These are phyloP conservation scores for Calonectria multiphialidica DNA, from an alignment of 2,329 filamentous ascomycete genomes.

Conservation along the genomic window DNA sequence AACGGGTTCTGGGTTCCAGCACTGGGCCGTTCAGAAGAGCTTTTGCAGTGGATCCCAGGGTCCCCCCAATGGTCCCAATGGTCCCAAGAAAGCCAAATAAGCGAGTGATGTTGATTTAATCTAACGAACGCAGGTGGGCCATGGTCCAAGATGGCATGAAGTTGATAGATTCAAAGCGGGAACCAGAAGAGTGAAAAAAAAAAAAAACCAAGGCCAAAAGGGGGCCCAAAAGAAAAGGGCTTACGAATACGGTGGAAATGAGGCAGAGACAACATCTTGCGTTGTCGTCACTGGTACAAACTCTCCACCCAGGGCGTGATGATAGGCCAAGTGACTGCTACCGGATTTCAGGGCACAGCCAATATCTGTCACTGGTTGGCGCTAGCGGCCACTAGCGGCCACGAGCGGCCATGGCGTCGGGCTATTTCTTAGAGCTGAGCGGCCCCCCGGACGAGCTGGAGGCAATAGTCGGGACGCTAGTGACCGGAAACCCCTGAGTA, in stretches of 20 bases:
- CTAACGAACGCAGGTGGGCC: too few species aligned
- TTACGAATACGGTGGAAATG: conserved; percentile 1
- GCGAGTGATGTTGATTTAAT: too few species aligned
- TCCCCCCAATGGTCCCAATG: too few species aligned
- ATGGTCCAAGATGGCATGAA: too few species aligned
- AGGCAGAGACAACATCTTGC: background rate
- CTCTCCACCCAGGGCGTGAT: background rate
- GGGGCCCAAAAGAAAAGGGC: background rate
- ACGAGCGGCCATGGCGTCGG: background rate
- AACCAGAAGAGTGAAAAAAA: background rate
- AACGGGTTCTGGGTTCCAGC: too few species aligned
- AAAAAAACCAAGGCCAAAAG: background rate
- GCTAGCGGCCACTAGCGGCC: background rate
- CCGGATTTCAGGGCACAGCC: background rate
- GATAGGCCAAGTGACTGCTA: background rate
- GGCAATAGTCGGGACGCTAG: conserved; percentile 2
- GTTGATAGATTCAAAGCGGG: too few species aligned
- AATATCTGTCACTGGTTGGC: background rate
- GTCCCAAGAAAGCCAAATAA: too few species aligned
- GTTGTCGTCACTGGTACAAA: background rate
- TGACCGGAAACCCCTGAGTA: background rate
- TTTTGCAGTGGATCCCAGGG: too few species aligned
- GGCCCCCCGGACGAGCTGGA: background rate
- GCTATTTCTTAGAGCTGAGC: background rate
- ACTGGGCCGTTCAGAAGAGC: too few species aligned